A percentile compares a stretch with the other conserved stretches of the same genome.
Evolutionary conservation across 345 rosid genomes (phyloP).

Genomic region (Theobroma cacao): DNA sequence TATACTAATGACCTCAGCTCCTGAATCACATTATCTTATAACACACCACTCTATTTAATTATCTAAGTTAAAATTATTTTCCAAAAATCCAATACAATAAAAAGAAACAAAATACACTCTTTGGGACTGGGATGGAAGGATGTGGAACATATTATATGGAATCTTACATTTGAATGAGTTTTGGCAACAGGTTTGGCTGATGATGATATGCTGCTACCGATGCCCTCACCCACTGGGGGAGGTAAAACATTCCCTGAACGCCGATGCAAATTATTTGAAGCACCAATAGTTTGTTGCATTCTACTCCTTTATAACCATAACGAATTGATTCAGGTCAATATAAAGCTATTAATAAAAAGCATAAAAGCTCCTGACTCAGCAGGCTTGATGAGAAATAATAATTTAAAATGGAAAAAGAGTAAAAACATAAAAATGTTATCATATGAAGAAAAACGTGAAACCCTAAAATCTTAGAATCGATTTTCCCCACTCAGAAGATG

Average conservation of each 20-base stretch:
- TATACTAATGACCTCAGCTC: not conserved
- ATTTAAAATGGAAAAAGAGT: not conserved
- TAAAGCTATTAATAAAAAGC: slow-evolving; percentile 16
- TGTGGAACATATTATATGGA: not conserved
- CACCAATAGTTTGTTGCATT: slow-evolving; percentile 76
- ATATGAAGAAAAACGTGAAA: not conserved
- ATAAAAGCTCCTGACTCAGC: not conserved
- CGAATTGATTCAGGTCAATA: slow-evolving; percentile 24
- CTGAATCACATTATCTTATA: not conserved
- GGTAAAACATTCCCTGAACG: slow-evolving; percentile 74
- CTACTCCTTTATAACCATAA: slow-evolving; percentile 56
- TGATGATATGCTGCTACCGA: slow-evolving; percentile 36
- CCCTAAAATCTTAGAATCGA: not conserved
- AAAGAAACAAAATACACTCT: not conserved
- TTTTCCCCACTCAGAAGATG: not conserved
- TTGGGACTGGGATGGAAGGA: not conserved
- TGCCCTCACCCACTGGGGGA: slow-evolving; percentile 61
- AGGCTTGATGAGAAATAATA: not conserved
- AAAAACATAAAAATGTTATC: not conserved
- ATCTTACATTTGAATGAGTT: slow-evolving; percentile 56
- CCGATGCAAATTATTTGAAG: slow-evolving; percentile 43
- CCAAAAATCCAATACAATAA: not conserved
- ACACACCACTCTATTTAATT: not conserved
- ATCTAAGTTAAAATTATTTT: not conserved
- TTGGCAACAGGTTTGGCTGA: slow-evolving; percentile 52